Evolutionary conservation across 2,329 filamentous ascomycete species (phyloP).

Genomic region (Geosmithia putterillii): DNA sequence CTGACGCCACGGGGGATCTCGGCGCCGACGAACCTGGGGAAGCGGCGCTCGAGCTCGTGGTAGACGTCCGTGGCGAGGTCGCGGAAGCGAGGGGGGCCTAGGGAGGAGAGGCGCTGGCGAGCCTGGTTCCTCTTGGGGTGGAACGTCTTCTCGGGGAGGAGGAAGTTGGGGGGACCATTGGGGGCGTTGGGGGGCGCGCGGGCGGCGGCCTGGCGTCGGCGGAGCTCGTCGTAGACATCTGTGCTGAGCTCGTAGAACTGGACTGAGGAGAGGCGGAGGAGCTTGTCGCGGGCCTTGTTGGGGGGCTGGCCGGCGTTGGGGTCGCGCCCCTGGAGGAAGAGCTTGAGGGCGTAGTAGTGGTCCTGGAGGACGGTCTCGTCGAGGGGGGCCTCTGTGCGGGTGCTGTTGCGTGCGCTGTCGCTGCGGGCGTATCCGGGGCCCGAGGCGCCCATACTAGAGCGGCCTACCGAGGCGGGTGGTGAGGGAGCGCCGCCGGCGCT

Average conservation of each 20-base stretch:
- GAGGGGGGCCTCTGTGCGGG: conserved; percentile 39
- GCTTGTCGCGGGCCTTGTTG: conserved; percentile 88
- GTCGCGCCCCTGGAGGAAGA: conserved; percentile 66
- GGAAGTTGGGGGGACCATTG: conserved; percentile 52
- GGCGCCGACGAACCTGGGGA: conserved; percentile 63
- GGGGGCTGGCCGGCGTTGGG: conserved; percentile 62
- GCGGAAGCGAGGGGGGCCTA: conserved; percentile 76
- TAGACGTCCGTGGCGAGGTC: conserved; percentile 94
- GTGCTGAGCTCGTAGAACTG: conserved; percentile 98
- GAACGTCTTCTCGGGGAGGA: conserved; percentile 78
- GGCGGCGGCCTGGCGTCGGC: conserved; percentile 65
- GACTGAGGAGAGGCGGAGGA: conserved; percentile 75
- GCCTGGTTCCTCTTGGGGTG: conserved; percentile 97
- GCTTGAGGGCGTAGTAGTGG: conserved; percentile 71
- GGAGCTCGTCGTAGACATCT: conserved; percentile 90
- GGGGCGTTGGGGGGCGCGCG: conserved; percentile 40
- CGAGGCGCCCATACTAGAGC: conserved; percentile 66
- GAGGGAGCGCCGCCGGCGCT: conserved; percentile 56
- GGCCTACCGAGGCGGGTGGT: conserved; percentile 76
- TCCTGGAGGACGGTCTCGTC: conserved; percentile 55
- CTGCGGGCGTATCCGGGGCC: conserved; percentile 50
- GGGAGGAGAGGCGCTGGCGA: conserved; percentile 84
- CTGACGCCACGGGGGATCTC: conserved; percentile 61
- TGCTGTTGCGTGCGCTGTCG: conserved; percentile 48
- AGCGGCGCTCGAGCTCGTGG: conserved; percentile 83